Conservation (phyloP, 176 grass and related monocot species). For the Eremochloa ophiuroides region DNA sequence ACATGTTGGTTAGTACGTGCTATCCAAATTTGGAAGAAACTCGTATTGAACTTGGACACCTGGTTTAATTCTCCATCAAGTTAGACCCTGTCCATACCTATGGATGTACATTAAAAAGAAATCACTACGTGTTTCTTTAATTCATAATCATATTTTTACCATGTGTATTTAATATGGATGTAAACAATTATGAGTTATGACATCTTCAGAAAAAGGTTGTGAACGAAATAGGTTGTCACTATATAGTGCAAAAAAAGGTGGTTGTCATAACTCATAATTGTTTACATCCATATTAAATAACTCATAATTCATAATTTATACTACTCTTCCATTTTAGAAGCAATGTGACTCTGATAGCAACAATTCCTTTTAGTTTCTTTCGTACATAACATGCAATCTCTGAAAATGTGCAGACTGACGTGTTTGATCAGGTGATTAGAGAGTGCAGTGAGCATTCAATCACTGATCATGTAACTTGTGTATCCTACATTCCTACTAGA, state of each 20-base stretch:
- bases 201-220: neutral
- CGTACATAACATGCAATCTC: neutral
- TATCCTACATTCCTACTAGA: neutral
- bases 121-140: too few species aligned
- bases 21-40: neutral
- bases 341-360: neutral
- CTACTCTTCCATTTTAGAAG: neutral
- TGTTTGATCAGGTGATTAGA: slow-evolving; percentile 83
- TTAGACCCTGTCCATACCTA: neutral
- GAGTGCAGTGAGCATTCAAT: slow-evolving; percentile 93
- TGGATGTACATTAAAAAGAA: neutral
- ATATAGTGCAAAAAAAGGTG: neutral
- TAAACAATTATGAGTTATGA: neutral
- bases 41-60: neutral
- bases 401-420: slow-evolving; percentile 53
- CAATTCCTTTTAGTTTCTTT: slow-evolving; percentile 15
- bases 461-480: slow-evolving; percentile 66
- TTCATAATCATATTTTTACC: too few species aligned
- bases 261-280: too few species aligned
- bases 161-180: neutral
- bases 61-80: neutral
- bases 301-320: too few species aligned
- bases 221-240: neutral
- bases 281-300: too few species aligned
- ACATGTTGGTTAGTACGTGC: neutral